phyloP scores from a whole-genome alignment of 106 monocot genomes.

The Posidonia australis region DNA sequence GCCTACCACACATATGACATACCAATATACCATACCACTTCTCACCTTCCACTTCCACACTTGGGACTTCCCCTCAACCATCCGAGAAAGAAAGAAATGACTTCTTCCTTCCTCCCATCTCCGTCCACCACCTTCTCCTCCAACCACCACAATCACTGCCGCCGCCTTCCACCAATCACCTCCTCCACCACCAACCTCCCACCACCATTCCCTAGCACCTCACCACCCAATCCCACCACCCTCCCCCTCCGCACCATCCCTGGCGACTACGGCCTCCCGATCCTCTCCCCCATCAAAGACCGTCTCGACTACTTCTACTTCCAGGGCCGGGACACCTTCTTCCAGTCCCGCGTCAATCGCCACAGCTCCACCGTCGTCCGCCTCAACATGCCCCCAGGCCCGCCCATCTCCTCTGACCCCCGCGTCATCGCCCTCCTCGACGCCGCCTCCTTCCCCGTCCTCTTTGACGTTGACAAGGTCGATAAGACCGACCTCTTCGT shows the following conservation, averaged over 20 bases:
- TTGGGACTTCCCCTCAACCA: too few relatives aligned
- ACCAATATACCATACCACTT: too few relatives aligned
- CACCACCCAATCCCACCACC: neutral
- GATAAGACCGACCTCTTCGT: slow-evolving; percentile 90
- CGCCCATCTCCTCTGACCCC: slow-evolving; percentile 49
- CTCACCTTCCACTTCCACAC: too few relatives aligned
- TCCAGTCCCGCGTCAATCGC: slow-evolving; percentile 39
- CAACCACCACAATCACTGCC: neutral
- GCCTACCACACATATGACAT: too few relatives aligned
- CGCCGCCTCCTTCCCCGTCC: slow-evolving; percentile 67
- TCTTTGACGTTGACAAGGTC: slow-evolving; percentile 81
- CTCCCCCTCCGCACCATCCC: slow-evolving; percentile 52
- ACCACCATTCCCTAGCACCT: neutral
- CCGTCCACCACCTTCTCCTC: neutral
- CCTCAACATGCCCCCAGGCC: slow-evolving; percentile 85
- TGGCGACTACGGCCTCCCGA: slow-evolving; percentile 45
- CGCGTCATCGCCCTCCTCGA: slow-evolving; percentile 77
- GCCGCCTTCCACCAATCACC: neutral
- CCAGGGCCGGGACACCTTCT: slow-evolving; percentile 67
- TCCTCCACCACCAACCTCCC: slow-evolving; percentile 6
- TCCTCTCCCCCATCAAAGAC: slow-evolving; percentile 45
- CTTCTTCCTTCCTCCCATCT: too few relatives aligned
- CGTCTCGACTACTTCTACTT: slow-evolving; percentile 51
- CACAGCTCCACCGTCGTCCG: slow-evolving; percentile 76
- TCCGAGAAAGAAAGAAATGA: too few relatives aligned